Percentiles rank a stretch among this genome's conserved stretches.
Conservation (phyloP, 176 grass and related monocot genomes). For the Guadua angustifolia region DNA sequence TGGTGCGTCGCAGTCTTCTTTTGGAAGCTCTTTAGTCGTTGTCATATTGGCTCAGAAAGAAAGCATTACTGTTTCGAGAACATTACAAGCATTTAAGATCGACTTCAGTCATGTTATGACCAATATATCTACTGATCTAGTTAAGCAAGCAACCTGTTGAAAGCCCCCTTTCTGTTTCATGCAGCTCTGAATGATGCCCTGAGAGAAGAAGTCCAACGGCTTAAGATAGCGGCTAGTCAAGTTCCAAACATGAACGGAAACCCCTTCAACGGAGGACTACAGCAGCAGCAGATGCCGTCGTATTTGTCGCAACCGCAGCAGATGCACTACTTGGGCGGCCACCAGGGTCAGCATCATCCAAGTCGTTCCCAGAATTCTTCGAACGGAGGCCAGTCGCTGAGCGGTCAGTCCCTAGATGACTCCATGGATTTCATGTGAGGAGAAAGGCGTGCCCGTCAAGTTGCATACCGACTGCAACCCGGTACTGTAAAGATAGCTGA, state of each 20-base stretch:
- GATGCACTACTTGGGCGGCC: constrained; percentile 58
- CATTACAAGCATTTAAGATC: constrained; percentile 4
- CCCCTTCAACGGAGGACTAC: constrained; percentile 59
- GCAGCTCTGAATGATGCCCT: constrained; percentile 80
- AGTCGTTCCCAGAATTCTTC: constrained; percentile 53
- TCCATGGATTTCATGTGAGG: constrained; percentile 97
- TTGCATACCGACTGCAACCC: constrained; percentile 18
- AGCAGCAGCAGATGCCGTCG: constrained; percentile 58
- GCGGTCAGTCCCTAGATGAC: constrained; percentile 57
- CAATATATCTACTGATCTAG: not conserved
- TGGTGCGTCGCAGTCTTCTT: constrained; percentile 59
- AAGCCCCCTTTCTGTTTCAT: constrained; percentile 18
- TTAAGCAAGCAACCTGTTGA: constrained; percentile 13
- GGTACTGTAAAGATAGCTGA: constrained; percentile 60
- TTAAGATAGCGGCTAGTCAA: constrained; percentile 75
- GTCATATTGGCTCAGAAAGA: constrained; percentile 3
- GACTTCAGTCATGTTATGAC: not conserved
- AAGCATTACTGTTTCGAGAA: constrained; percentile 6
- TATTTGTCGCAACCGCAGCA: constrained; percentile 68
- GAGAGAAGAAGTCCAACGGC: constrained; percentile 82
- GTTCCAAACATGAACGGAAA: constrained; percentile 69
- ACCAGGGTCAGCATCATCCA: constrained; percentile 52
- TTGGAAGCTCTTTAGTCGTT: constrained; percentile 26
- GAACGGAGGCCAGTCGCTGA: constrained; percentile 59
- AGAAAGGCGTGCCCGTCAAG: not conserved